Evolutionary conservation across 169 alveolate species (phyloP), one percentile per base, ranked within the genome.

Genomic region (Miamiensis avidus): DNA sequence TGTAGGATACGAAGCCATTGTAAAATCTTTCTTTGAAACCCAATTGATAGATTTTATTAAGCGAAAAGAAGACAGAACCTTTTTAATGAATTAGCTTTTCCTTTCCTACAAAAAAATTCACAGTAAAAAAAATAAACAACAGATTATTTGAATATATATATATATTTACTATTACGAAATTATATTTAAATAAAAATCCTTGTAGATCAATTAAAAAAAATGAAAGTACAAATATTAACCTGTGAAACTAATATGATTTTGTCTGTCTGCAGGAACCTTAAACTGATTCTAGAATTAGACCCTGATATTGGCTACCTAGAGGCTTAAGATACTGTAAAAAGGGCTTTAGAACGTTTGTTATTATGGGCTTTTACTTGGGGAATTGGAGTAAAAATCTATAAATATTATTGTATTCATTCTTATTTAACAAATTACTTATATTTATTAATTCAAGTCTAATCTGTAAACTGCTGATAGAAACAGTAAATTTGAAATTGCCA

Each of bases 291-390:
- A 28, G 76, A 28, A 15, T 31, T 49, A 0, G 84, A 79, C 31
- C 11, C 11, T 6, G 34, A 64, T 29, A 49, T 11, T 29, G 84
- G 75, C 4, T 34, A 86, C 31, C 64, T 86, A 73, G 73, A 74
- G 32, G 4, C 4, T 11, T 65, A 79, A 49, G 90, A 86, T 30
- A 81, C 74, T 20, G 30, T 83, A 15, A 86, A 86, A 75, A 86
- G 81, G 28, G 87, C 83, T 64, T 65, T 86, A 25, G 90, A 86
- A 32, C 79, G 81, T 34, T 28, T 86, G 4, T 69, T 86, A n/a
- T 75, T 86, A 25, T 86, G 90, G 90, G 78, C 84, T 34, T 77
- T 73, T 81, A 84, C 81, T 0, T 86, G 87, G 86, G 85, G 87
- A 29, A 84, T 86, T 30, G 90, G 90, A 34, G 87, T 83, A 28